A percentile compares a stretch with the other conserved stretches of the same genome.
Evolutionary conservation across 768 basidiomycete genomes (phyloP).

Genomic region (Candolleomyces aberdarensis): DNA sequence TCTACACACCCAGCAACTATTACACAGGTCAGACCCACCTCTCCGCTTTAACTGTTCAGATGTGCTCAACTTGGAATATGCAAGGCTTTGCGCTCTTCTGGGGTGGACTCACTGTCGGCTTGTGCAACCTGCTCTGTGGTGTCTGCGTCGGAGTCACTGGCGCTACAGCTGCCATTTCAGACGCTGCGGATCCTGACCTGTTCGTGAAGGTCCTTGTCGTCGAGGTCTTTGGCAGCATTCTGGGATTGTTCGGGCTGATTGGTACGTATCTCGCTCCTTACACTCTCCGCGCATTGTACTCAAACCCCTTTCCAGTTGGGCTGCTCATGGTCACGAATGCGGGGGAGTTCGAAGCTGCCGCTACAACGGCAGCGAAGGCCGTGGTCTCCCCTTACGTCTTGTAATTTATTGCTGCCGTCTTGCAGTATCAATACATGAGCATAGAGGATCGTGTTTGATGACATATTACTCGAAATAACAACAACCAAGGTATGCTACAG

Average conservation of each 20-base stretch:
- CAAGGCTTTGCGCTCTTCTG: conserved; percentile 92
- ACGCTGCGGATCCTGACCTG: conserved; percentile 90
- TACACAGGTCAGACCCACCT: conserved; percentile 64
- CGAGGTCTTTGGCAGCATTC: conserved; percentile 89
- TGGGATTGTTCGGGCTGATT: conserved; percentile 91
- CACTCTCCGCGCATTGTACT: not conserved
- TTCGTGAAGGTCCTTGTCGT: conserved; percentile 98
- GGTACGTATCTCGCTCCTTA: conserved; percentile 48
- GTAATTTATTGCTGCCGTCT: conserved; percentile 14
- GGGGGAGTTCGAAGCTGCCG: conserved; percentile 49
- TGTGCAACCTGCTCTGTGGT: conserved; percentile 94
- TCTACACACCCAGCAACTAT: conserved; percentile 88
- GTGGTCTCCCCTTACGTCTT: conserved; percentile 38
- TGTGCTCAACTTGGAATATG: not conserved
- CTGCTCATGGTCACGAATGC: conserved; percentile 74
- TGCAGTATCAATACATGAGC: not conserved
- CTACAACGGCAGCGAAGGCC: conserved; percentile 29
- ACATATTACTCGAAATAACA: not conserved
- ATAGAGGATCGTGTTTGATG: not conserved
- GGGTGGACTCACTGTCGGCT: conserved; percentile 92
- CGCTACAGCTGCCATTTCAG: conserved; percentile 90
- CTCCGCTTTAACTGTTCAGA: not conserved
- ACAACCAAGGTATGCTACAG: not conserved
- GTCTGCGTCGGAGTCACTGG: conserved; percentile 93
- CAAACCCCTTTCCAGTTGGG: conserved; percentile 52